Evolutionary conservation across 2,329 filamentous ascomycete genomes (phyloP).

Genomic region (Pyricularia grisea): DNA sequence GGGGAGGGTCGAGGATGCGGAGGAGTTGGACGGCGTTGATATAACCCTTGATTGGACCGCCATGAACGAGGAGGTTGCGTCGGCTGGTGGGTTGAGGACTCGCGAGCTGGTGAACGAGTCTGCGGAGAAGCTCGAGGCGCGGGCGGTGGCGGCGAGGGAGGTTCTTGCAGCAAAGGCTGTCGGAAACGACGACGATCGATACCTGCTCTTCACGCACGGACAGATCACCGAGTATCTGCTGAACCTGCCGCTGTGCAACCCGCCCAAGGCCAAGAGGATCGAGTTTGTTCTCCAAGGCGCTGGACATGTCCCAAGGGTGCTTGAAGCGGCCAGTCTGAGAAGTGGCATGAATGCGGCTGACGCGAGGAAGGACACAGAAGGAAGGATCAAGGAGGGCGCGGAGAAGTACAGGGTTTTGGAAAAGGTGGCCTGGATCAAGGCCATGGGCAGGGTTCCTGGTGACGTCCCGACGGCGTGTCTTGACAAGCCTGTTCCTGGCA

Average conservation of each 20-base stretch:
- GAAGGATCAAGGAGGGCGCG: neutral
- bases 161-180: neutral
- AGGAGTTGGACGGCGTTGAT: neutral
- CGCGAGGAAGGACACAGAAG: neutral
- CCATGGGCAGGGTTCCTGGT: neutral
- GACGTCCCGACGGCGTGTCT: neutral
- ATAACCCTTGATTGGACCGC: neutral
- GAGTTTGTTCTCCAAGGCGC: neutral
- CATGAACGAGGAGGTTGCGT: neutral
- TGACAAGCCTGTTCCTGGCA: neutral
- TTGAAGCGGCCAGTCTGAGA: neutral
- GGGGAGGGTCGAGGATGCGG: neutral
- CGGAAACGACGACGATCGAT: neutral
- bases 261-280: neutral
- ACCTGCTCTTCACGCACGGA: constrained; percentile 1
- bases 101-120: neutral
- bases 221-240: neutral
- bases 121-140: neutral
- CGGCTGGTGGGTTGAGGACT: neutral
- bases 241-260: neutral
- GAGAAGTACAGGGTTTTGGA: neutral
- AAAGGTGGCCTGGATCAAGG: neutral
- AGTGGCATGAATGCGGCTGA: neutral
- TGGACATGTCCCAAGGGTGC: neutral
- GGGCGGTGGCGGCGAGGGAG: neutral